Evolutionary conservation across 805 yeast genomes (phyloP).

Genomic region (Ascoidea tarda): DNA sequence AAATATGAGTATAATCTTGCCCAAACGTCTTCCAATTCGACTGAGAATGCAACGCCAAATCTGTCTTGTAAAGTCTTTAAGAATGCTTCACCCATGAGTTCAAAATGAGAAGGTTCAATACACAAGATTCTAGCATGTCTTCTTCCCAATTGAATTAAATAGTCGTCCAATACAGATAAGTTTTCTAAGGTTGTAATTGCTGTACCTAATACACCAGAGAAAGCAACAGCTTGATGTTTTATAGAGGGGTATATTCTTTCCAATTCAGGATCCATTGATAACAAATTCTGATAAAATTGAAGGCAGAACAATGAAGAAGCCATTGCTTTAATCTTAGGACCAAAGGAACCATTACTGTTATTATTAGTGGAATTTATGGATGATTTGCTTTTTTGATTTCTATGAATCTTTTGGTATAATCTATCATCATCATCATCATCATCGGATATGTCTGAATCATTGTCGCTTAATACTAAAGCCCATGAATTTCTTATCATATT

Average conservation of each 20-base stretch:
- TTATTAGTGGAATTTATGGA: not conserved
- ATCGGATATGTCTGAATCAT: constrained; percentile 4
- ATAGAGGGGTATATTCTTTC: constrained; percentile 61
- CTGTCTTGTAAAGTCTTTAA: constrained; percentile 56
- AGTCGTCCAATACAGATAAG: constrained; percentile 40
- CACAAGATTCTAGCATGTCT: constrained; percentile 65
- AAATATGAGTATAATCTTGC: constrained; percentile 52
- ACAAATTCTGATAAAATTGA: constrained; percentile 60
- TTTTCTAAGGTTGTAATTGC: constrained; percentile 55
- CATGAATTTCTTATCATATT: constrained; percentile 21
- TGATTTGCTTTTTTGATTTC: no score
- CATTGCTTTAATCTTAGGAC: constrained; percentile 18
- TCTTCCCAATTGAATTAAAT: constrained; percentile 51
- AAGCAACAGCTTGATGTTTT: constrained; percentile 65
- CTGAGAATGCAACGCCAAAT: constrained; percentile 34
- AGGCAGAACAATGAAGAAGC: constrained; percentile 55
- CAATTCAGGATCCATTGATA: constrained; percentile 44
- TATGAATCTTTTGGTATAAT: not conserved
- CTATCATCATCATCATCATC: not conserved
- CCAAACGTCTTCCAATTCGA: constrained; percentile 59
- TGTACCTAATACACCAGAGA: constrained; percentile 63
- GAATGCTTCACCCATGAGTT: constrained; percentile 61
- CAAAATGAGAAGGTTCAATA: constrained; percentile 56
- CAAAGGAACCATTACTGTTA: constrained; percentile 7
- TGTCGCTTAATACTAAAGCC: constrained; percentile 22